These are phyloP conservation scores for Ogataea kodamae DNA, from an alignment of 805 yeast species.

Conservation along the genomic window DNA sequence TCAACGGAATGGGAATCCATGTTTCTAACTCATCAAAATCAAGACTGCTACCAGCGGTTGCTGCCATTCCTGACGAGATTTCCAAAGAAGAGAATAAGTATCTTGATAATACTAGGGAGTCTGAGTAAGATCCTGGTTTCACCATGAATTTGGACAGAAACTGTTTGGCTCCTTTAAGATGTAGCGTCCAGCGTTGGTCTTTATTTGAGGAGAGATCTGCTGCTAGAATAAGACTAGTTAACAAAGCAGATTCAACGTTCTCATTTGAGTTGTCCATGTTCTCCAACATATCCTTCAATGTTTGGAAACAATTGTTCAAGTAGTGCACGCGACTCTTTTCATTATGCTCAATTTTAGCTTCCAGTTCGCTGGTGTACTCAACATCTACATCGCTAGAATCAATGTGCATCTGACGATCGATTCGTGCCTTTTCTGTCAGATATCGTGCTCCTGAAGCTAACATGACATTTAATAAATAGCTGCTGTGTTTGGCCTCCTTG, in stretches of 20 bases:
- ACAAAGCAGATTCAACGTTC: conserved; percentile 60
- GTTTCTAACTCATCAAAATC: conserved; percentile 40
- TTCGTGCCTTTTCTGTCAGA: conserved; percentile 25
- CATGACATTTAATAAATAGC: conserved; percentile 62
- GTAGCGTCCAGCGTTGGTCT: conserved; percentile 58
- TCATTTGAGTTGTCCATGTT: conserved; percentile 34
- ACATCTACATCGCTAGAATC: conserved; percentile 7
- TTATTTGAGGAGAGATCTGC: conserved; percentile 53
- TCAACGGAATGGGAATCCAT: conserved; percentile 28
- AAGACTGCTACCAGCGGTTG: conserved; percentile 49
- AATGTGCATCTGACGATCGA: conserved; percentile 18
- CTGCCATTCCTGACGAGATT: conserved; percentile 51
- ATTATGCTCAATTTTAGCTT: conserved; percentile 35
- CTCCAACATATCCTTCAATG: conserved; percentile 47
- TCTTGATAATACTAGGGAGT: conserved; percentile 22
- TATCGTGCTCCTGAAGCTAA: conserved; percentile 68
- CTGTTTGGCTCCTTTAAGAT: conserved; percentile 61
- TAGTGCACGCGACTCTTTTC: conserved; percentile 57
- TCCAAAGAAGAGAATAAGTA: conserved; percentile 46
- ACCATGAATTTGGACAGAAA: conserved; percentile 43
- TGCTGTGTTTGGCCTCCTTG: conserved; percentile 38
- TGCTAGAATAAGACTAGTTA: conserved; percentile 63
- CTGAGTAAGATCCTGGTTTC: conserved; percentile 9
- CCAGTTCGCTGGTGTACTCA: conserved; percentile 11
- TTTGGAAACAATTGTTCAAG: conserved; percentile 58